Percentiles rank a stretch among this genome's conserved stretches.
Evolutionary conservation across 139 green algal genomes (phyloP).

Genomic region (Marvania coccoides): DNA sequence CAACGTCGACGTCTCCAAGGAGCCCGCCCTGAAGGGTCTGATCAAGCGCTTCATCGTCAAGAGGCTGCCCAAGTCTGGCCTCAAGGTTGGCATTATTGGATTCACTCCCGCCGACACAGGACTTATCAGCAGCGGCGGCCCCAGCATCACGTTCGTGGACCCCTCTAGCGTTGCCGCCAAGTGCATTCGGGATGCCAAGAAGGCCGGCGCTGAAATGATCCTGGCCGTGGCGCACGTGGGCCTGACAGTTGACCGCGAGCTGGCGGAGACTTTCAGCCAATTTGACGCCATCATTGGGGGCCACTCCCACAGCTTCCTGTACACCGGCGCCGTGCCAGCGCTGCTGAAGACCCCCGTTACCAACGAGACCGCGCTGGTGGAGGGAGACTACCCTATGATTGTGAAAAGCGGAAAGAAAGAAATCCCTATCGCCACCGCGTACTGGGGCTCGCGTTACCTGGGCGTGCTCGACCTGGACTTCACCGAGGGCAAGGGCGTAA

Average conservation of each 20-base stretch:
- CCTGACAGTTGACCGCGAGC: neutral
- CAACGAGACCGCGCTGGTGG: neutral
- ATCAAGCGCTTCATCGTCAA: conserved; percentile 17
- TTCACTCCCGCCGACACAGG: conserved; percentile 9
- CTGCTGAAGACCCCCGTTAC: neutral
- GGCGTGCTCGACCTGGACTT: conserved; percentile 18
- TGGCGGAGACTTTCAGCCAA: neutral
- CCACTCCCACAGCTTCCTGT: conserved; percentile 34
- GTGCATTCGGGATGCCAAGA: neutral
- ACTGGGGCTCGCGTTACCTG: conserved; percentile 15
- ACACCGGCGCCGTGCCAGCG: neutral
- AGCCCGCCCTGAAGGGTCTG: neutral
- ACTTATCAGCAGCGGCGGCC: neutral
- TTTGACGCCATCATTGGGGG: conserved; percentile 32
- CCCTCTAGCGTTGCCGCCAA: neutral
- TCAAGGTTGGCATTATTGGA: conserved; percentile 20
- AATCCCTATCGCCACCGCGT: conserved; percentile 23
- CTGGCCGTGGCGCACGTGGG: conserved; percentile 10
- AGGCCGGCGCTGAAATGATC: neutral
- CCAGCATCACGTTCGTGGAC: conserved; percentile 6
- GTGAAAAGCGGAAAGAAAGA: neutral
- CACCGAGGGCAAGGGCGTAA: neutral
- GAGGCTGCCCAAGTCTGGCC: neutral
- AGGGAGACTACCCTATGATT: conserved; percentile 18
- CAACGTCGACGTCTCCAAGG: conserved; percentile 23